Conservation (phyloP, 129 eudicot genomes). For the Chrysanthemum seticuspe region DNA sequence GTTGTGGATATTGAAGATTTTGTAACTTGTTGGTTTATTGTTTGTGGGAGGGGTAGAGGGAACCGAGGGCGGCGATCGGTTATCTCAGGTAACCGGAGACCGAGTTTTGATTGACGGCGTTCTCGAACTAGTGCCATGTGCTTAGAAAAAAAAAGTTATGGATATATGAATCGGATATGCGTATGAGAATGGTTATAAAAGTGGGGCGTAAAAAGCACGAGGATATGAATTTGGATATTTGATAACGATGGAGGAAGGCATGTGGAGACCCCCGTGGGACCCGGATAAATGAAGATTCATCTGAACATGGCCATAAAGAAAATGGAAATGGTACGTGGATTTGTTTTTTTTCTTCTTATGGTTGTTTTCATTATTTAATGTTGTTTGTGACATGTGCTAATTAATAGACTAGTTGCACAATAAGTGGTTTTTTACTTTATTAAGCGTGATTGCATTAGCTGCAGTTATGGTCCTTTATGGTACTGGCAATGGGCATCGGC, state of each 20-base stretch:
- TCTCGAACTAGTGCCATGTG: constrained; percentile 74
- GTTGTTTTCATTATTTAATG: neutral
- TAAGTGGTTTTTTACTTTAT: neutral
- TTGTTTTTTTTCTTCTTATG: neutral
- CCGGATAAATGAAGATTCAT: constrained; percentile 25
- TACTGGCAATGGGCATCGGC: no score
- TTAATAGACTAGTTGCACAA: neutral
- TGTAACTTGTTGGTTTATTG: neutral
- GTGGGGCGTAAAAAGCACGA: constrained; percentile 33
- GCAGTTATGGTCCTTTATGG: no score
- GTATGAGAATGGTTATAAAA: constrained; percentile 13
- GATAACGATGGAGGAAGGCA: constrained; percentile 32
- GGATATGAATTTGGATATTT: neutral
- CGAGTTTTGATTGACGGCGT: constrained; percentile 79
- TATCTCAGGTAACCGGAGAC: constrained; percentile 52
- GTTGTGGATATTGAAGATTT: constrained; percentile 4
- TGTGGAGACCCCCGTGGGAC: constrained; percentile 28
- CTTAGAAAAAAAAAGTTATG: neutral
- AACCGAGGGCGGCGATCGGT: constrained; percentile 55
- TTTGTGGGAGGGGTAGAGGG: constrained; percentile 42
- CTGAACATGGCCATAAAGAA: constrained; percentile 8
- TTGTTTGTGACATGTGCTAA: constrained; percentile 27
- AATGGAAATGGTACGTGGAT: constrained; percentile 12
- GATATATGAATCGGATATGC: neutral
- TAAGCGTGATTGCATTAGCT: neutral